Base-by-base conservation (phyloP, 805 yeast genomes). In the Nakazawaea ishiwadae region DNA sequence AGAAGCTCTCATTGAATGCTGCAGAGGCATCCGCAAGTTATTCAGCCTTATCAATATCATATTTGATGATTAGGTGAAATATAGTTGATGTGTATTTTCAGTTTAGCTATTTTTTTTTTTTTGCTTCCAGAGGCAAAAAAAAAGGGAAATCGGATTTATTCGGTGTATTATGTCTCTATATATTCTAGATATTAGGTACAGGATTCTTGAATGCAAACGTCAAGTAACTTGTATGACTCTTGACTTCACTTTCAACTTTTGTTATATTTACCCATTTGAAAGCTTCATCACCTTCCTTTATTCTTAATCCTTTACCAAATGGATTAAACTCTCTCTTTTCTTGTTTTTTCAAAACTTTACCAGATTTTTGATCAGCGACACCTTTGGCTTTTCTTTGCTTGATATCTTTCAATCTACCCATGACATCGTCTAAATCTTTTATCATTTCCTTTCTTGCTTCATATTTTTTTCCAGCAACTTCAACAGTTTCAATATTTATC, bases 391-490 rank as follows among this genome's bases (percentile, higher is more conserved):
- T 84, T 48, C 95, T 75, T 33, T 70, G 65, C 58, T 83, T 84
- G 33, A 93, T 87, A 55, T 88, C 96, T 54, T 79, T 73, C 41
- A 93, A 64, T 47, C 97, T 73, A 33, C 75, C 79, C 14, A 93
- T 62, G 0, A 95, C 90, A 59, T 93, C 96, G 44, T 76, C 83
- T 3, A 89, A 70, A 27, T 79, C 77, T 49, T 91, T 75, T 9
- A 82, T 79, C 97, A 91, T 89, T 48, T 79, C 86, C 55, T 86
- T 83, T 52, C 95, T 80, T 11, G 95, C 86, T 59, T 90, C 98
- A 84, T 87, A 91, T 50, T 85, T 75, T 51, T 75, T 78, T 6
- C 90, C 87, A 31, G 84, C 81, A 37, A 89, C 81, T 56, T 91
- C 98, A 3, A 91, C 95, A 90, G 88, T 85, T 61, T 93, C 96